A percentile compares a stretch with the other conserved stretches of the same genome.
phyloP scores from a whole-genome alignment of 345 rosid genomes.

The Arabidopsis suecica region DNA sequence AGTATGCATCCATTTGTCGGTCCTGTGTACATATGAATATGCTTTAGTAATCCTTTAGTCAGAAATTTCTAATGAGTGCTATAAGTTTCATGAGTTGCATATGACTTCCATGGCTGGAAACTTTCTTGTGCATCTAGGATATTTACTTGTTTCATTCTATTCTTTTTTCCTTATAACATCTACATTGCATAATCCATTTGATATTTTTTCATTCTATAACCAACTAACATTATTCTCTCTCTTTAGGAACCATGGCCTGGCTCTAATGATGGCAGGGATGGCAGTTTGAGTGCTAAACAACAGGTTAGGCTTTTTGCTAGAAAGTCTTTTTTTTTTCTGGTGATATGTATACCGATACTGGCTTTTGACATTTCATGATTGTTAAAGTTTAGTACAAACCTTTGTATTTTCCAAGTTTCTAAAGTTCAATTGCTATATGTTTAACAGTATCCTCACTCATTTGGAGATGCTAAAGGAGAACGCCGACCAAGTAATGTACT shows the following conservation, averaged over 20 bases:
- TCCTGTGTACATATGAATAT: not conserved
- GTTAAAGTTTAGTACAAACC: conserved; percentile 10
- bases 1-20: conserved; percentile 54
- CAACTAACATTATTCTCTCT: conserved; percentile 35
- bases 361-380: conserved; percentile 11
- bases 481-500: conserved; percentile 82
- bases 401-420: conserved; percentile 18
- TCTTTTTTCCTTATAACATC: conserved; percentile 20
- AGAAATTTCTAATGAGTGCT: not conserved
- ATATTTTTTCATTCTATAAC: not conserved
- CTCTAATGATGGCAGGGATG: conserved; percentile 58
- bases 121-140: not conserved
- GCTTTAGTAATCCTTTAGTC: not conserved
- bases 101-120: conserved; percentile 4
- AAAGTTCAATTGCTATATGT: conserved; percentile 13
- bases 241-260: conserved; percentile 69
- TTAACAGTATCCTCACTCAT: conserved; percentile 59
- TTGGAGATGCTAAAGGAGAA: conserved; percentile 57
- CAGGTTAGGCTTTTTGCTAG: conserved; percentile 53
- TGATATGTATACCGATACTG: not conserved
- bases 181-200: not conserved
- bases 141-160: conserved; percentile 8
- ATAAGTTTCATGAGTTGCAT: conserved; percentile 1
- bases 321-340: conserved; percentile 7
- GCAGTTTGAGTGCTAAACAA: conserved; percentile 54